Percentiles rank a stretch among this genome's conserved stretches.
Conservation (phyloP, 257 asterid species). For the Nicotiana attenuata region DNA sequence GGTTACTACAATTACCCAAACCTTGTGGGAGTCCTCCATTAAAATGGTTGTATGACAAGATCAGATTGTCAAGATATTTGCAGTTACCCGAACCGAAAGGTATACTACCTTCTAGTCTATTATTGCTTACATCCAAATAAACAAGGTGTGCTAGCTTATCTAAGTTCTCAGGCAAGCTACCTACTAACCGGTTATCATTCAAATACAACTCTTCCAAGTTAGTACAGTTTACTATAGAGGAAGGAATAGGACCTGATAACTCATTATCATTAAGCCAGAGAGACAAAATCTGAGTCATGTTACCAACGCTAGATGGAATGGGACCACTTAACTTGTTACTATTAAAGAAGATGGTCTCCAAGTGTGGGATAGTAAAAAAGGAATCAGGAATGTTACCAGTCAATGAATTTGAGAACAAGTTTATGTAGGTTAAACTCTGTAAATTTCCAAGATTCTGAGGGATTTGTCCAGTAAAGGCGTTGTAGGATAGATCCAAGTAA, state of each 20-base stretch:
- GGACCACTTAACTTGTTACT: conserved; percentile 56
- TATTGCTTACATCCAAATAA: conserved; percentile 36
- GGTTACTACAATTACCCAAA: conserved; percentile 55
- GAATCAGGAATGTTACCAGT: conserved; percentile 55
- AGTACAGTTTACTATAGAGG: conserved; percentile 60
- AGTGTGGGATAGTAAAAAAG: conserved; percentile 43
- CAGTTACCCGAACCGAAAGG: conserved; percentile 47
- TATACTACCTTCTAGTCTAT: conserved; percentile 45
- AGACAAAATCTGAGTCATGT: conserved; percentile 26
- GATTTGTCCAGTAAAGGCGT: conserved; percentile 48
- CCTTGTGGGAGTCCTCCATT: conserved; percentile 52
- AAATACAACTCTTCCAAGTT: conserved; percentile 43
- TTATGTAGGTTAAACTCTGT: conserved; percentile 29
- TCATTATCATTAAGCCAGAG: conserved; percentile 39
- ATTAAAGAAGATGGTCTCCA: conserved; percentile 36
- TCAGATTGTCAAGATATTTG: conserved; percentile 24
- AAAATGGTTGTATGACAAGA: conserved; percentile 50
- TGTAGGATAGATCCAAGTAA: conserved; percentile 45
- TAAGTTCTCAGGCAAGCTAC: conserved; percentile 53
- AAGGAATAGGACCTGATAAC: conserved; percentile 59
- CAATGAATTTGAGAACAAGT: conserved; percentile 46
- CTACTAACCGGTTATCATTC: conserved; percentile 42
- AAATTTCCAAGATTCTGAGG: conserved; percentile 55
- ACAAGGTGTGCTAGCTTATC: conserved; percentile 45
- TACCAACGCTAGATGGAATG: conserved; percentile 51